Base-by-base conservation (phyloP, 306 rosid species). In the Elaeagnus macrophylla region DNA sequence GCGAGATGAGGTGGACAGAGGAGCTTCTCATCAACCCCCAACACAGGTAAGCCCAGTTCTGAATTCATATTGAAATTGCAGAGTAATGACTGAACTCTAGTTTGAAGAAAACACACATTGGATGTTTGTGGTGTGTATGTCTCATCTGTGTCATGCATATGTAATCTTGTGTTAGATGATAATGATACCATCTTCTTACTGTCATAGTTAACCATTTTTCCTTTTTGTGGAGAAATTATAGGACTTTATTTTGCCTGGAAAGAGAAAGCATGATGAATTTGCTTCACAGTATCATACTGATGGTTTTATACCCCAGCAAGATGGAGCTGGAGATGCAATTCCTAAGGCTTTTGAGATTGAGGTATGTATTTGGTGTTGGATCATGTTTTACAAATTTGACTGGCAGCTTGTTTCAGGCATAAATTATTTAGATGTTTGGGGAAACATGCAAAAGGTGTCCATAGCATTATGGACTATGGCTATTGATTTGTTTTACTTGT, bases 231-330 rank as follows among this genome's bases (percentile, higher is more conserved):
- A 65, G n/a, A 51, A 58, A 60, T 59, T 67, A 53, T 80, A 93
- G 99, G 99, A 93, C 71, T 87, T 93, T 67, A 48, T 59, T 65
- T 10, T 74, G 18, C 16, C 85, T 11, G 99, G 94, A 63, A 93
- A 93, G 82, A 76, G 99, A 45, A 93, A 93, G 68, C 99, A 95
- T 71, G 94, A 87, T 48, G 99, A 87, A 64, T 49, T 87, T 60
- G 55, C 93, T 61, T 63, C 96, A 40, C 89, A 79, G 57, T 82
- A 82, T 82, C 88, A 69, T 18, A 45, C 85, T 60, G 77, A 82
- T 69, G 96, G 94, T 48, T 84, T 77, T 75, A 69, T 87, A 56
- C 99, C 99, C 17, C 99, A 93, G 79, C 99, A 93, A 81, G 99
- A 93, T 79, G 99, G 99, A 68, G 89, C 96, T 56, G 94, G 89